Evolutionary conservation across 345 rosid species (phyloP).

Genomic region (Populus pruinosa): DNA sequence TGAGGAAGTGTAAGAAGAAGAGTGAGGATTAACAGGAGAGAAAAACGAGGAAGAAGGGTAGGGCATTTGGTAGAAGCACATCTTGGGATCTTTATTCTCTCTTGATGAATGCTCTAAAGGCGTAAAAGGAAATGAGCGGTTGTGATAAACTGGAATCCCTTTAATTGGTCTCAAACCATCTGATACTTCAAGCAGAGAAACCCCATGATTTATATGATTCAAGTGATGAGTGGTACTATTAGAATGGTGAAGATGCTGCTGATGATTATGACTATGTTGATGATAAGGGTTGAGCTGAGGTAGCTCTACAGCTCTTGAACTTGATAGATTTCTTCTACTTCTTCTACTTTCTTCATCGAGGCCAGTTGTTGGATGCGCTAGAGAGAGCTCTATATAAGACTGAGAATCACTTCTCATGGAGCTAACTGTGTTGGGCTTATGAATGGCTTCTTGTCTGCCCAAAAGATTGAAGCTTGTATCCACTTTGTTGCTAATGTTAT

Average conservation of each 20-base stretch:
- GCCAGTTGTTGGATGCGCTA: conserved; percentile 32
- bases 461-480: conserved; percentile 16
- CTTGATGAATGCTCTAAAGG: conserved; percentile 23
- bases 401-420: conserved; percentile 16
- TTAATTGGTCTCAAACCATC: conserved; percentile 61
- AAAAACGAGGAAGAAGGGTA: conserved; percentile 29
- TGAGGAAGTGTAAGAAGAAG: conserved; percentile 39
- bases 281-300: conserved; percentile 23
- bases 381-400: conserved; percentile 42
- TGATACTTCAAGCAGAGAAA: conserved; percentile 30
- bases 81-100: conserved; percentile 40
- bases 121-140: conserved; percentile 56
- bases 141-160: conserved; percentile 80
- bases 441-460: conserved; percentile 4
- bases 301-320: conserved; percentile 11
- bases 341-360: not conserved
- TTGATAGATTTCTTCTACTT: conserved; percentile 2
- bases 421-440: conserved; percentile 16
- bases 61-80: conserved; percentile 41
- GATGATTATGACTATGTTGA: conserved; percentile 17
- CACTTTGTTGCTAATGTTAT: not conserved
- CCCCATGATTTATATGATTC: conserved; percentile 28
- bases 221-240: not conserved
- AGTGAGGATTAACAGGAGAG: conserved; percentile 25
- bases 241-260: not conserved